A percentile compares a stretch with the other conserved stretches of the same genome.
Evolutionary conservation across 176 grass and related monocot genomes (phyloP).

Genomic region (Hordeum vulgare): MorexV3_pseudomolecules_assembly NC_058523.1:476373615-476374114

Average conservation of each 20-base stretch:
- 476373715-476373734: constrained; percentile 1
- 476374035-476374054: background rate
- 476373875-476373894: background rate
- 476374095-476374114: constrained; percentile 39
- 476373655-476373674: background rate
- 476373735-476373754: constrained; percentile 16
- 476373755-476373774: constrained; percentile 27
- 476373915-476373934: constrained; percentile 80
- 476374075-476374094: constrained; percentile 1
- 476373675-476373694: constrained; percentile 5
- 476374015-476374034: constrained; percentile 33
- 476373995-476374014: constrained; percentile 6
- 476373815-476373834: constrained; percentile 29
- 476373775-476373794: constrained; percentile 19
- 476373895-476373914: constrained; percentile 36
- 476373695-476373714: constrained; percentile 23
- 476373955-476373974: constrained; percentile 37
- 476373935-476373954: constrained; percentile 74
- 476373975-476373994: constrained; percentile 10
- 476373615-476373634: background rate
- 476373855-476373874: constrained; percentile 24
- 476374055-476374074: constrained; percentile 11
- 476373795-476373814: constrained; percentile 21
- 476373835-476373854: constrained; percentile 25
- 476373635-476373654: background rate